Evolutionary conservation across 2,329 filamentous ascomycete species (phyloP), one percentile per base, ranked within the genome.

Genomic region (Fusarium foetens): DNA sequence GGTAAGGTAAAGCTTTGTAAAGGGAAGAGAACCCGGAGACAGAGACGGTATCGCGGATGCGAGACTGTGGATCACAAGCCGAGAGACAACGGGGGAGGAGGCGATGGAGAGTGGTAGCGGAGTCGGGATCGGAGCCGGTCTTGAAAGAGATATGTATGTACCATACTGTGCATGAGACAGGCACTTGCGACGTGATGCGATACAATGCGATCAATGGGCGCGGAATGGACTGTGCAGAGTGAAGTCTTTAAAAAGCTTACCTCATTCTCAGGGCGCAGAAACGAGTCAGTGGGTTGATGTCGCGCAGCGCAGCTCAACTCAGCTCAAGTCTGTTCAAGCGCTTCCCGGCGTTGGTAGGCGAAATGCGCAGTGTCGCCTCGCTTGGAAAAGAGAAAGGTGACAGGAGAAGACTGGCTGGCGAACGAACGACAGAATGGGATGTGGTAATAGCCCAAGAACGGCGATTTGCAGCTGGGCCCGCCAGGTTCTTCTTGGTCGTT

Each of bases 31-130:
- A 48, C 25, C 66, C 63, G 63, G 63, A 49, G 55, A 73, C 41
- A 66, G 62, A 46, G 64, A 66, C 48, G 60, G 55, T 71, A 68
- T 73, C 66, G 66, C 42, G 63, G 70, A 61, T 67, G 66, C 54
- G 55, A 73, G 66, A 73, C 52, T 55, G 70, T 73, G 66, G 71
- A 71, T 70, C 66, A 66, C 39, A 66, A 73, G 62, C 71, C 66
- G 71, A 73, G 52, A 64, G 62, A 71, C 55, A 54, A 49, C 63
- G 63, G 72, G 70, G 54, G 13, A 57, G 43, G 46, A 66, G 55
- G 63, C 48, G 55, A 73, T 55, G 63, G 42, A 51, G 58, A 63
- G 58, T 74, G 51, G 68, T 61, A 53, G 73, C 63, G 68, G 72
- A 74, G 62, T 74, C 67, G 69, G 66, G 59, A 66, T 62, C 65